Conservation (phyloP, 192 early-diverging fungal species). For the Backusella tuberculispora region DNA sequence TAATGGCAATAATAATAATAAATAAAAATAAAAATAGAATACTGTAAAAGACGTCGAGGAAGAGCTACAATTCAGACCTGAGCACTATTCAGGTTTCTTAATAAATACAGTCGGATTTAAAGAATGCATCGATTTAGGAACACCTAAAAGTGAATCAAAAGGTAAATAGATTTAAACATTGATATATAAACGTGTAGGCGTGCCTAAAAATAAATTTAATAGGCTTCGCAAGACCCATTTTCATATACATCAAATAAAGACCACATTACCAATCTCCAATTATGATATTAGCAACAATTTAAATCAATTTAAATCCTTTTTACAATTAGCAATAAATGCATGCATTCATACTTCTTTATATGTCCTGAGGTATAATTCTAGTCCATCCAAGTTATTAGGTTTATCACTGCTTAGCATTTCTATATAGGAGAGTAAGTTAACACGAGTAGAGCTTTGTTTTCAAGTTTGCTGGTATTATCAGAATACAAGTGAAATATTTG, state of each 20-base stretch:
- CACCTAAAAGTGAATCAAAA: conserved; percentile 15
- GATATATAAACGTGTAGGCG: not conserved
- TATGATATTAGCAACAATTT: not conserved
- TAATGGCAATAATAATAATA: not conserved
- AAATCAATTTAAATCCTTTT: not conserved
- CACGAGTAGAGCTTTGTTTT: too few species aligned
- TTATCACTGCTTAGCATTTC: too few species aligned
- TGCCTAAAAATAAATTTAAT: not conserved
- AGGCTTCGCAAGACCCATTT: conserved; percentile 32
- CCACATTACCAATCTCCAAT: not conserved
- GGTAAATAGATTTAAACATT: not conserved
- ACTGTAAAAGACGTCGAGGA: conserved; percentile 3
- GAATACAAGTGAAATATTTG: too few species aligned
- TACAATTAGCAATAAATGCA: not conserved
- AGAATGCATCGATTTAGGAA: not conserved
- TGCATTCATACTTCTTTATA: too few species aligned
- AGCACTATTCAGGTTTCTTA: not conserved
- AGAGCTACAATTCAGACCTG: not conserved
- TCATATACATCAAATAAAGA: conserved; percentile 30
- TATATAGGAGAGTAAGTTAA: too few species aligned
- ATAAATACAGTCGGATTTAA: conserved; percentile 17
- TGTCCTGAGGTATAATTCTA: too few species aligned
- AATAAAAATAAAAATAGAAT: not conserved
- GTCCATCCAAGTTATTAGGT: too few species aligned
- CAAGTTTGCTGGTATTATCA: too few species aligned